Evolutionary conservation across 345 rosid genomes (phyloP).

Genomic region (Eucalyptus decipiens): DNA sequence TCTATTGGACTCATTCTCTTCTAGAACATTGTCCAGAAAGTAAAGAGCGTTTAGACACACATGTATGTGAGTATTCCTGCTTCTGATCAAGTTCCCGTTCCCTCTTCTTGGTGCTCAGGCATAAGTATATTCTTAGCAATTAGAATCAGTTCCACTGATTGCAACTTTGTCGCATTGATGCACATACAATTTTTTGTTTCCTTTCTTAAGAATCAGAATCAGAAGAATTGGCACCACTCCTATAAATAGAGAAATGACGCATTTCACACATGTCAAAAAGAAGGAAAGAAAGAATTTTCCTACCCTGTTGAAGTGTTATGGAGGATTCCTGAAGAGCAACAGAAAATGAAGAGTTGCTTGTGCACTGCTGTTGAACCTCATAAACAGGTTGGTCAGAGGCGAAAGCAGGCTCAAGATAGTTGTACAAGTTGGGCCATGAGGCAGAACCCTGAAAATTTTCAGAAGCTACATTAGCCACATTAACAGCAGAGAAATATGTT

Average conservation of each 20-base stretch:
- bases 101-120: not conserved
- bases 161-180: not conserved
- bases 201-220: not conserved
- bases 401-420: slow-evolving; percentile 60
- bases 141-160: not conserved
- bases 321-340: slow-evolving; percentile 2
- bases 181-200: not conserved
- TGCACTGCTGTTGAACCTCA: slow-evolving; percentile 47
- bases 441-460: slow-evolving; percentile 62
- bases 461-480: not conserved
- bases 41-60: not conserved
- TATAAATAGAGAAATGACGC: not conserved
- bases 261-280: not conserved
- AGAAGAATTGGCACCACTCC: not conserved
- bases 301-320: slow-evolving; percentile 23
- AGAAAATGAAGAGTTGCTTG: slow-evolving; percentile 18
- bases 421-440: slow-evolving; percentile 4
- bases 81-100: not conserved
- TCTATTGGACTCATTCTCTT: not conserved
- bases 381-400: slow-evolving; percentile 33
- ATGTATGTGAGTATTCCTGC: not conserved
- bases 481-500: not conserved
- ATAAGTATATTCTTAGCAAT: not conserved
- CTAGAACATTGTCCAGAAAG: not conserved
- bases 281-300: not conserved